Evolutionary conservation across 2,329 filamentous ascomycete species (phyloP).

Genomic region (Fusarium foetens): DNA sequence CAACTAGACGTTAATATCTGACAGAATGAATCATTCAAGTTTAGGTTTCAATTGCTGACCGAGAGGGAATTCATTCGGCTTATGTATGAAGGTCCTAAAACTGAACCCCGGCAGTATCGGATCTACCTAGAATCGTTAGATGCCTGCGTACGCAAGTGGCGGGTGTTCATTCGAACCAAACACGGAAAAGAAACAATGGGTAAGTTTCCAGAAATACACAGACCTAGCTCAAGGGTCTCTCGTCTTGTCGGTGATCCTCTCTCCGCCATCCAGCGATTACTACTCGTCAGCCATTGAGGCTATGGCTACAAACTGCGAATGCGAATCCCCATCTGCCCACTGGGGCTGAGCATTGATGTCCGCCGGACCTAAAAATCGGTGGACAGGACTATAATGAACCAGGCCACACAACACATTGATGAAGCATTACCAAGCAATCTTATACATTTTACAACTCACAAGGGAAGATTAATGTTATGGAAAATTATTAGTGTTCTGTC

Average conservation of each 20-base stretch:
- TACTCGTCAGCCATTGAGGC: slow-evolving; percentile 37
- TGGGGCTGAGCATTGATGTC: slow-evolving; percentile 9
- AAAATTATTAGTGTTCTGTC: neutral
- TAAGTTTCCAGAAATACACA: slow-evolving; percentile 35
- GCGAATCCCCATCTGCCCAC: slow-evolving; percentile 9
- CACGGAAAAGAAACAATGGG: neutral
- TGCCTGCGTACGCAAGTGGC: slow-evolving; percentile 38
- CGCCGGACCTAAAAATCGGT: neutral
- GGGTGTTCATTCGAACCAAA: slow-evolving; percentile 6
- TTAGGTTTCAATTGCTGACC: slow-evolving; percentile 15
- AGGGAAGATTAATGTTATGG: neutral
- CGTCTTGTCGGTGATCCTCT: neutral
- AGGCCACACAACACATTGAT: neutral
- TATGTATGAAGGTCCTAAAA: slow-evolving; percentile 25
- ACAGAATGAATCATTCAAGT: neutral
- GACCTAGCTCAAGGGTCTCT: neutral
- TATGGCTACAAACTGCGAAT: slow-evolving; percentile 2
- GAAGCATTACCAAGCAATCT: neutral
- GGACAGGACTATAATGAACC: neutral
- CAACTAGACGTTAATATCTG: neutral
- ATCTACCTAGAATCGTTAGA: slow-evolving; percentile 24
- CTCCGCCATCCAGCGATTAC: slow-evolving; percentile 5
- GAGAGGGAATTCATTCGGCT: slow-evolving; percentile 15
- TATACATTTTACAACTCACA: neutral
- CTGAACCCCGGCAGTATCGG: slow-evolving; percentile 33